Base-by-base conservation (phyloP, 1,139 yeast species). In the Suhomyces chickasaworum region DNA sequence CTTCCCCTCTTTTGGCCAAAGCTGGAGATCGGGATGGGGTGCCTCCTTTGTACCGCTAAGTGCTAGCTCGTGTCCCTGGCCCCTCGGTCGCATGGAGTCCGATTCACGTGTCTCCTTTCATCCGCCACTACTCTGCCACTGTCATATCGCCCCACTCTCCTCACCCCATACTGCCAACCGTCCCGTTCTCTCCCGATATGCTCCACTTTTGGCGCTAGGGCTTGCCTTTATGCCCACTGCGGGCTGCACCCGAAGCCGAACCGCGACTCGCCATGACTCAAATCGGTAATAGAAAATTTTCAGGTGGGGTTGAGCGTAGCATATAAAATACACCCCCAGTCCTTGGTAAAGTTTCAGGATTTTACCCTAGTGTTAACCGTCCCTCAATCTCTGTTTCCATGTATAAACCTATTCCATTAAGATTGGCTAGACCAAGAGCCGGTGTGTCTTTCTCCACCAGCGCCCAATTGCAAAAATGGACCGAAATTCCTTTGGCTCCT, bases 401-500 rank as follows among this genome's bases (percentile, higher is more conserved):
- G 49, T 46, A 46, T 27, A 46, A 45, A 46, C 49, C 45, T 9
- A 41, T 42, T 21, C 42, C 36, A 8, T 9, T 39, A 30, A 46
- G 49, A 46, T 36, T 42, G 34, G 42, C 41, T 34, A 42, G 44
- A 42, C 43, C 45, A 17, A 46, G 46, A 46, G 38, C 44, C 33
- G 42, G 42, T 17, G 46, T 37, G 17, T 45, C 48, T 9, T 59
- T 62, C 46, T 61, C 66, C 47, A 55, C 60, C 47, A 37, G 55
- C 44, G 48, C 54, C 44, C 53, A 51, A 36, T 52, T 58, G 38
- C 53, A 50, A 38, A 62, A 65, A 52, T 74, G 77, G 78, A 64
- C 62, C 50, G 74, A 73, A 21, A 73, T 75, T 52, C 79, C 81
- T 45, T 78, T 78, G 61, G 88, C 88, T 23, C 86, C 88, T 39